Conservation (phyloP, 164 flowering plant genomes). For the Akebia trifoliata region DNA sequence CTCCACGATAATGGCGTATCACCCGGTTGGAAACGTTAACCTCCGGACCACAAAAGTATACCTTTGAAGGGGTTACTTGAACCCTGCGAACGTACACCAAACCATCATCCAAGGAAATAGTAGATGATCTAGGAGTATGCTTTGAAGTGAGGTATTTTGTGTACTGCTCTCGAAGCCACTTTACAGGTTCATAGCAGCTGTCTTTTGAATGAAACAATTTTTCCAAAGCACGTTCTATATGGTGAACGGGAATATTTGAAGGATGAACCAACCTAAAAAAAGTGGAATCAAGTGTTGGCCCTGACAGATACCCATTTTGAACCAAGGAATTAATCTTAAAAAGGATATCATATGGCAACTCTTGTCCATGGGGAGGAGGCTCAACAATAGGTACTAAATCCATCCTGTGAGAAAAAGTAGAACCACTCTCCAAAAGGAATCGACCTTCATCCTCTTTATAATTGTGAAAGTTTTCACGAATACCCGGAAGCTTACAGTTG, state of each 20-base stretch:
- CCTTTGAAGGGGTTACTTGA: conserved; percentile 69
- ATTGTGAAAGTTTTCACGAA: conserved; percentile 34
- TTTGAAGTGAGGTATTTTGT: conserved; percentile 19
- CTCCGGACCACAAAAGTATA: conserved; percentile 80
- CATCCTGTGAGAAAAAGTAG: conserved; percentile 30
- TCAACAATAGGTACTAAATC: conserved; percentile 60
- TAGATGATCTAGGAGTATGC: conserved; percentile 25
- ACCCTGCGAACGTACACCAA: conserved; percentile 68
- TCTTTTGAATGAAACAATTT: conserved; percentile 47
- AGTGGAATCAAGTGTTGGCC: conserved; percentile 43
- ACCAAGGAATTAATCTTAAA: conserved; percentile 65
- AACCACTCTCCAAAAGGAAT: conserved; percentile 37
- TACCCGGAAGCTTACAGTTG: conserved; percentile 35
- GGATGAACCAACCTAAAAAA: conserved; percentile 63
- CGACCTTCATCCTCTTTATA: conserved; percentile 39
- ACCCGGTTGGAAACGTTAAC: conserved; percentile 77
- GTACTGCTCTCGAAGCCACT: conserved; percentile 55
- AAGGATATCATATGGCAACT: conserved; percentile 52
- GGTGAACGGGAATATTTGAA: conserved; percentile 10
- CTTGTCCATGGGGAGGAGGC: conserved; percentile 35
- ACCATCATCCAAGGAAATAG: conserved; percentile 52
- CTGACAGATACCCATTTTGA: conserved; percentile 68
- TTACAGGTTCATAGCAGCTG: conserved; percentile 74
- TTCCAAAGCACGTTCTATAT: conserved; percentile 59
- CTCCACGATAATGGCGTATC: conserved; percentile 36